Conservation (phyloP, 345 rosid species). For the Lenwebbia sp. region DNA sequence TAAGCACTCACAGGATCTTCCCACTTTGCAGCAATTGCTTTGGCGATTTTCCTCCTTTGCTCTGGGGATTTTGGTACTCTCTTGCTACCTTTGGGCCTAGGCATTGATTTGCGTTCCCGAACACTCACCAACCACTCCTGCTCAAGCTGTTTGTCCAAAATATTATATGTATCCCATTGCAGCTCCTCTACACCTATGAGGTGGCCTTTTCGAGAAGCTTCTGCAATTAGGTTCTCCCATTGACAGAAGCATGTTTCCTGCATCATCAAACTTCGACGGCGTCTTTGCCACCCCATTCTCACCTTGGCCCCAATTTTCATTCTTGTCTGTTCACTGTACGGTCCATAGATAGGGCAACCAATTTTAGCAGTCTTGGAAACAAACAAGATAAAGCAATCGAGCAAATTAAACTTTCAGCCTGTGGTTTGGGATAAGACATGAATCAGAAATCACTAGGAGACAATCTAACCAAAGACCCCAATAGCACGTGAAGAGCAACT, state of each 20-base stretch:
- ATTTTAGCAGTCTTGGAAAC: neutral
- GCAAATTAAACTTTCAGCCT: neutral
- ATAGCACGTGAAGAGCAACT: neutral
- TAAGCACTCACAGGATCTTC: conserved; percentile 73
- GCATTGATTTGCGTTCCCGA: conserved; percentile 43
- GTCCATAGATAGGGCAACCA: neutral
- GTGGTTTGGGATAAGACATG: neutral
- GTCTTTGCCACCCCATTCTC: conserved; percentile 62
- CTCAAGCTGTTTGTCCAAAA: conserved; percentile 41
- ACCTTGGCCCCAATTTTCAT: conserved; percentile 64
- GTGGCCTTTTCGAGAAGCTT: conserved; percentile 54
- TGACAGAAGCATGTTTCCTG: conserved; percentile 63
- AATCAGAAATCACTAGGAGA: neutral
- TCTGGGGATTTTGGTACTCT: conserved; percentile 76
- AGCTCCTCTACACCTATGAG: conserved; percentile 41
- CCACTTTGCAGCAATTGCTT: conserved; percentile 93
- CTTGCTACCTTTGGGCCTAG: conserved; percentile 52
- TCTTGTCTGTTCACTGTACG: conserved; percentile 67
- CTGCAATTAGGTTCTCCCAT: conserved; percentile 90
- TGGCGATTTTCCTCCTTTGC: conserved; percentile 78
- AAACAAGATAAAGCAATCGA: neutral
- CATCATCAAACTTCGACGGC: conserved; percentile 36
- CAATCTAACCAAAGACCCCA: neutral
- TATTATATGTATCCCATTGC: conserved; percentile 66
- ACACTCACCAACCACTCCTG: conserved; percentile 65